phyloP scores from a whole-genome alignment of 306 rosid genomes.

The Styphnolobium japonicum region DNA sequence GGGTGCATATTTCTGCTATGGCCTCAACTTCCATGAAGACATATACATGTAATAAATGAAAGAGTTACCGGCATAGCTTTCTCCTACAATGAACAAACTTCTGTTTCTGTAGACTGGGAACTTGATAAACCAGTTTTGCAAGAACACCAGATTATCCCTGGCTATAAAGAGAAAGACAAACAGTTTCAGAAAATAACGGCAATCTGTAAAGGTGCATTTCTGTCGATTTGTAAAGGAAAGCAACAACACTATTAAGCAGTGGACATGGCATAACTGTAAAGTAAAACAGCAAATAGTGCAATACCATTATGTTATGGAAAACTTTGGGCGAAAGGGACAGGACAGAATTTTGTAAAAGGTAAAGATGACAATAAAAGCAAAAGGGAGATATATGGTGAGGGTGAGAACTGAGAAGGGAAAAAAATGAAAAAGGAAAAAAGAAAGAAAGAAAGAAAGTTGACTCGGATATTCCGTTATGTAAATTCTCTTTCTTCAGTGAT shows the following conservation, averaged over 20 bases:
- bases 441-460: not conserved
- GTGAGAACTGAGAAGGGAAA: not conserved
- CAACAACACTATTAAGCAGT: slow-evolving; percentile 13
- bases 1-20: not conserved
- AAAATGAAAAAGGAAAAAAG: not conserved
- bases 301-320: slow-evolving; percentile 25
- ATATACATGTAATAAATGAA: not conserved
- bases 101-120: slow-evolving; percentile 59
- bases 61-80: slow-evolving; percentile 70
- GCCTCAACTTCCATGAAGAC: not conserved
- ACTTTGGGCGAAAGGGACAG: slow-evolving; percentile 27
- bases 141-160: slow-evolving; percentile 58
- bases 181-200: slow-evolving; percentile 31
- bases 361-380: slow-evolving; percentile 15
- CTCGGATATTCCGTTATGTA: not conserved
- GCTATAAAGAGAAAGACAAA: slow-evolving; percentile 46
- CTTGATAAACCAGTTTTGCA: slow-evolving; percentile 65
- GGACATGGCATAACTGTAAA: slow-evolving; percentile 46
- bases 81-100: slow-evolving; percentile 65
- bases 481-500: not conserved
- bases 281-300: slow-evolving; percentile 23
- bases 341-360: slow-evolving; percentile 33
- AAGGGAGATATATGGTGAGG: slow-evolving; percentile 8
- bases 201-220: slow-evolving; percentile 8
- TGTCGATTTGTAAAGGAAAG: not conserved